phyloP scores from a whole-genome alignment of 2,329 filamentous ascomycete genomes.

The Volutella citrinella region DNA sequence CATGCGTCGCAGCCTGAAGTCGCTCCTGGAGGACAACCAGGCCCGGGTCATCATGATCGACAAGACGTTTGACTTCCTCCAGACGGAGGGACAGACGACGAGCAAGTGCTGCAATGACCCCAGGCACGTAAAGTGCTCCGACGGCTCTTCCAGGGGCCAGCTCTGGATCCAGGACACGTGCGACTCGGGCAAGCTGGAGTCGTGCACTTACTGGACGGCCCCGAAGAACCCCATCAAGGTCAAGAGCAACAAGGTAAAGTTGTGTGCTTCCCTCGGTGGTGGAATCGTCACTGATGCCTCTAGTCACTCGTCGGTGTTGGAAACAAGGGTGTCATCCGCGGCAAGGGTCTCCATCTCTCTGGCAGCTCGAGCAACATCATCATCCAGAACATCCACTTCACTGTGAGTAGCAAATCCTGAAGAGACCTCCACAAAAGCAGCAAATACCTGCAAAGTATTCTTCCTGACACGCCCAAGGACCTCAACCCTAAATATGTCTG shows the following conservation, averaged over 20 bases:
- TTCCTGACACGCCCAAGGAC: too few relatives aligned
- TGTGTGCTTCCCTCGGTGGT: too few relatives aligned
- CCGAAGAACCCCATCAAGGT: constrained; percentile 48
- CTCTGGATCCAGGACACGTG: constrained; percentile 39
- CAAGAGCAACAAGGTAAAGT: constrained; percentile 55
- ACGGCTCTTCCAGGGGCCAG: constrained; percentile 12
- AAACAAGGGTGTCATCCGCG: not conserved
- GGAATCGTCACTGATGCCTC: too few relatives aligned
- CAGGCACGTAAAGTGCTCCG: constrained; percentile 9
- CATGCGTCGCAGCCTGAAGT: constrained; percentile 14
- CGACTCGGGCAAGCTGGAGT: constrained; percentile 46
- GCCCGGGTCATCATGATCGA: constrained; percentile 56
- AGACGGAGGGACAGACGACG: constrained; percentile 50
- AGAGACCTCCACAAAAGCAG: not conserved
- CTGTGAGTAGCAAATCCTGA: too few relatives aligned
- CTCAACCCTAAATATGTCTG: constrained; percentile 37
- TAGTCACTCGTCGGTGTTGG: not conserved
- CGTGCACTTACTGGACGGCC: constrained; percentile 48
- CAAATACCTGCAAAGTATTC: too few relatives aligned
- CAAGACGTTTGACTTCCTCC: constrained; percentile 53
- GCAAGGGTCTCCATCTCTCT: not conserved
- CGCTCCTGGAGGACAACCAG: constrained; percentile 51
- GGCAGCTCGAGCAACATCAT: not conserved
- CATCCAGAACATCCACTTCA: constrained; percentile 1
- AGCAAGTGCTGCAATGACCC: constrained; percentile 56